Base-by-base conservation (phyloP, 2,329 filamentous ascomycete species). In the Rutstroemia sp. region DNA sequence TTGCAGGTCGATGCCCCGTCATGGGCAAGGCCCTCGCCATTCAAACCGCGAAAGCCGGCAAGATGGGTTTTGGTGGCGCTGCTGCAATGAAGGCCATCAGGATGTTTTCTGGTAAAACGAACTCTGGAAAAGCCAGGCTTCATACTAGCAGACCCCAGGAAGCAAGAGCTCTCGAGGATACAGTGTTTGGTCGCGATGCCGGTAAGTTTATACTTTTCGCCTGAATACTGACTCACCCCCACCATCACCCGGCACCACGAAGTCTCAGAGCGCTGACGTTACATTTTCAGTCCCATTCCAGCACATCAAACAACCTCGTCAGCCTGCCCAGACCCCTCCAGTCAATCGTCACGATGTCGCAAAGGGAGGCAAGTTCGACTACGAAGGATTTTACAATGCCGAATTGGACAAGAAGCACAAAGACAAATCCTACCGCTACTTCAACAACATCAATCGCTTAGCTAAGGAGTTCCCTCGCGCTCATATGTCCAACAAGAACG, bases 361-460 rank as follows among this genome's bases (percentile, higher is more conserved):
- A 39, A 65, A 67, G 49, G 59, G 73, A 44, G 78, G 78, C 58
- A 89, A 85, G 68, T 99, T 96, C 73, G 81, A 97, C 73, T 99
- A 99, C 69, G 85, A 96, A 67, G 82, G 73, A 48, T 99, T 96
- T 74, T 99, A 97, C 75, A 76, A 86, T 63, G 77, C 77, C 60
- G 92, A 99, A 73, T 75, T 99, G 64, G 90, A 96, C 67, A 97
- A 96, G 82, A 99, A 99, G 78, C 94, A 96, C 81, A 92, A 95
- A 80, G 94, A 99, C 80, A 97, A 96, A 78, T 96, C 92, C 52
- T 99, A 99, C 78, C 89, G 94, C 69, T 97, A 97, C 78, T 99
- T 99, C 79, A 99, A 99, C 81, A 99, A 99, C 78, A 99, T 99
- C 83, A 99, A 99, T 70, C 91, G 94, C 38, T 80, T 99, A 59